These are phyloP conservation scores for Crucibulum parvulum DNA, from an alignment of 1,284 basidiomycete genomes.

Conservation along the genomic window DNA sequence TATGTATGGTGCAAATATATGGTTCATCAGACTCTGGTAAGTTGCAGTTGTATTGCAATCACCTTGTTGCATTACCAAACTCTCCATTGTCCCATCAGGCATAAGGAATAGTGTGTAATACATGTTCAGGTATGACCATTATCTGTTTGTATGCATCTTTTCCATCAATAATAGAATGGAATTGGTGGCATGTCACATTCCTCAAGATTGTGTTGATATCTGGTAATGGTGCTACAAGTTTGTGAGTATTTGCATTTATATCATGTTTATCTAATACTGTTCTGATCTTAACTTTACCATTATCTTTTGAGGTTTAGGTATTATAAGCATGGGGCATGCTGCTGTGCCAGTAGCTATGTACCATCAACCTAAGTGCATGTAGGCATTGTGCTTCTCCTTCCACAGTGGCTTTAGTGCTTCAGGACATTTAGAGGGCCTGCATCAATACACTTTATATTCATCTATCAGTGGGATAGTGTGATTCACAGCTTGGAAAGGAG, in stretches of 20 bases:
- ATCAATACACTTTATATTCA: conserved; percentile 27
- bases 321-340: not conserved
- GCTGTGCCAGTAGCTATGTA: not conserved
- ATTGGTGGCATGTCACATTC: not conserved
- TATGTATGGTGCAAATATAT: not conserved
- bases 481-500: conserved; percentile 36
- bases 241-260: not conserved
- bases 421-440: conserved; percentile 16
- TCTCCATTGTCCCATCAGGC: not conserved
- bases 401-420: not conserved
- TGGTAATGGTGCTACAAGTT: not conserved
- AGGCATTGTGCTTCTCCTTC: not conserved
- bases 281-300: not conserved
- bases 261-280: not conserved
- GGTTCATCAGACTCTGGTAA: not conserved
- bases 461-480: conserved; percentile 40
- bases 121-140: not conserved
- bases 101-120: not conserved
- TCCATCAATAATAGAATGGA: not conserved
- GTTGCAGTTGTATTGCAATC: not conserved
- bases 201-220: not conserved
- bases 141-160: not conserved
- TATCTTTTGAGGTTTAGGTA: not conserved
- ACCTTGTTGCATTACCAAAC: no score
- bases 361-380: not conserved